Conservation (phyloP, 805 yeast genomes). For the Starmerella floris region DNA sequence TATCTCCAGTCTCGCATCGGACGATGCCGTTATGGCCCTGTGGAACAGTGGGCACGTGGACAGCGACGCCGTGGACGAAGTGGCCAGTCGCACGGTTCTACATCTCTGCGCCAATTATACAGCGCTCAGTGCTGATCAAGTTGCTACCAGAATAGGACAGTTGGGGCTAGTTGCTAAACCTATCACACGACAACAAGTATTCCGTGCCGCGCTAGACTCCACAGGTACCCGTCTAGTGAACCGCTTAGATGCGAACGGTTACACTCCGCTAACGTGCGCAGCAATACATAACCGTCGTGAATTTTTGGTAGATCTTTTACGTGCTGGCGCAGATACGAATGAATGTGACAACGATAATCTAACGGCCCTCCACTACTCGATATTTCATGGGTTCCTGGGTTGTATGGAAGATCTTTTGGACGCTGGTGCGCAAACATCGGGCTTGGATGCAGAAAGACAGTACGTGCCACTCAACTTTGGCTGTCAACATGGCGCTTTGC, state of each 20-base stretch:
- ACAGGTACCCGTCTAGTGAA: slow-evolving; percentile 6
- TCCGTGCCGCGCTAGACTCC: slow-evolving; percentile 26
- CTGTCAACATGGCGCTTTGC: slow-evolving; percentile 67
- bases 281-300: slow-evolving; percentile 40
- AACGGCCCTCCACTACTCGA: slow-evolving; percentile 72
- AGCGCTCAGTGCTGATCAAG: slow-evolving; percentile 6
- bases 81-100: slow-evolving; percentile 57
- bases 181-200: slow-evolving; percentile 22
- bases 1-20: slow-evolving; percentile 52
- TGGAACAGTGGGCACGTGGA: slow-evolving; percentile 43
- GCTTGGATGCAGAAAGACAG: slow-evolving; percentile 29
- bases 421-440: slow-evolving; percentile 33
- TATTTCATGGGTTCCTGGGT: slow-evolving; percentile 49
- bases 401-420: slow-evolving; percentile 39
- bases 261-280: slow-evolving; percentile 80
- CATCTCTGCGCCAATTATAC: slow-evolving; percentile 42
- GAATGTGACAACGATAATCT: slow-evolving; percentile 34
- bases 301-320: slow-evolving; percentile 33
- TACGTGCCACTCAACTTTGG: slow-evolving; percentile 66
- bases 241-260: slow-evolving; percentile 37
- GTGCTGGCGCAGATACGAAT: slow-evolving; percentile 28
- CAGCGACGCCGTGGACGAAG: slow-evolving; percentile 52
- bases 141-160: slow-evolving; percentile 1
- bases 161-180: background rate
- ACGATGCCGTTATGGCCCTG: slow-evolving; percentile 40